Conservation (phyloP, 495 filamentous ascomycete species). For the Talaromyces trachyspermus region DNA sequence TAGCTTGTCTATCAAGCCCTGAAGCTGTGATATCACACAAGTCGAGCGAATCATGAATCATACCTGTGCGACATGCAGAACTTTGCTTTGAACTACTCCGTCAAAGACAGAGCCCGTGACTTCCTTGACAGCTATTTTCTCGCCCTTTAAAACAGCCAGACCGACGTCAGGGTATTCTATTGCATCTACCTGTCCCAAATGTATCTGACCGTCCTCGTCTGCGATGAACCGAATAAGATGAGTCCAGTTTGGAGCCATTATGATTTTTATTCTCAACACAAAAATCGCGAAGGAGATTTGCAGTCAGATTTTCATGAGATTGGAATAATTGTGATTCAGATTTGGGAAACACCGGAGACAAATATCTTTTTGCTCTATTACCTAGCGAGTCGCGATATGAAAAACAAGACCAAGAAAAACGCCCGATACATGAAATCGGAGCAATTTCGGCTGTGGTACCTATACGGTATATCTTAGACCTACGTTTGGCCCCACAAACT, state of each 20-base stretch:
- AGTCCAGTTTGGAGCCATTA: constrained; percentile 20
- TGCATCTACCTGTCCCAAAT: constrained; percentile 25
- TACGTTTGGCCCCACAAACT: constrained; percentile 15
- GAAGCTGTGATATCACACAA: too few relatives aligned
- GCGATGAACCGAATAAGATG: constrained; percentile 33
- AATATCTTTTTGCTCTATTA: background rate
- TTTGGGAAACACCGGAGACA: too few relatives aligned
- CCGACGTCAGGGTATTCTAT: constrained; percentile 23
- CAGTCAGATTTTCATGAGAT: too few relatives aligned
- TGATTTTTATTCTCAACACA: background rate
- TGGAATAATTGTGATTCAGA: too few relatives aligned
- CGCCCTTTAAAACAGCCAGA: constrained; percentile 17
- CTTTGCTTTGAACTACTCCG: constrained; percentile 16
- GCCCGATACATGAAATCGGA: background rate
- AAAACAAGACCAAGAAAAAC: background rate
- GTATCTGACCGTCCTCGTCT: constrained; percentile 27
- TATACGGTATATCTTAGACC: too few relatives aligned
- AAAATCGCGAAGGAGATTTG: too few relatives aligned
- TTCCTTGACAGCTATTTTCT: constrained; percentile 17
- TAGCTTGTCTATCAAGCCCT: too few relatives aligned
- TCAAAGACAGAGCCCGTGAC: constrained; percentile 25
- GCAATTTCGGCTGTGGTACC: background rate
- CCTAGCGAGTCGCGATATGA: background rate
- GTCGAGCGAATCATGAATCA: background rate
- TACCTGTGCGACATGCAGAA: constrained; percentile 17